Evolutionary conservation across 2,329 filamentous ascomycete species (phyloP).

Genomic region (Plenodomus biglobosus): DNA sequence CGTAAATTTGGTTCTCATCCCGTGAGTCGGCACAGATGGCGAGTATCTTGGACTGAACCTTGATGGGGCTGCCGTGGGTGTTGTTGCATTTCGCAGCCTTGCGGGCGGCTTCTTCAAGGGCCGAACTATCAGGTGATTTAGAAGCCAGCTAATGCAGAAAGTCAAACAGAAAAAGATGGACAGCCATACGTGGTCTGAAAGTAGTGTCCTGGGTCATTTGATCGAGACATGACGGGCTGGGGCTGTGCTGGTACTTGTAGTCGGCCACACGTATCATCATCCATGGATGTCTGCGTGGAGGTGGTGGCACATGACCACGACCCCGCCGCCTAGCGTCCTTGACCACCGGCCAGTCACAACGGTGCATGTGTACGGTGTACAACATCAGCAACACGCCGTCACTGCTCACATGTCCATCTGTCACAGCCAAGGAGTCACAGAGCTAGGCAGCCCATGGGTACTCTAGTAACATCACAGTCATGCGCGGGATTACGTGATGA

Average conservation of each 20-base stretch:
- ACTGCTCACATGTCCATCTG: neutral
- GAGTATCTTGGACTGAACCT: slow-evolving; percentile 82
- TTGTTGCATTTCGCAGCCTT: slow-evolving; percentile 77
- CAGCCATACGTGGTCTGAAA: slow-evolving; percentile 82
- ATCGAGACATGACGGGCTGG: slow-evolving; percentile 35
- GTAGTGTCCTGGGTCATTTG: slow-evolving; percentile 73
- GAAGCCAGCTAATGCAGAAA: too few relatives aligned
- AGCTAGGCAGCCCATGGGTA: neutral
- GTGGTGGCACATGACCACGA: neutral
- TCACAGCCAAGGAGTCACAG: too few relatives aligned
- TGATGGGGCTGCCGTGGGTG: slow-evolving; percentile 77
- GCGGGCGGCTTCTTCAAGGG: slow-evolving; percentile 56
- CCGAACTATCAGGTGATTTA: slow-evolving; percentile 46
- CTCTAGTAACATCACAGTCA: too few relatives aligned
- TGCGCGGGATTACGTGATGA: neutral
- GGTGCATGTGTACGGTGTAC: neutral
- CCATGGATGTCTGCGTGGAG: too few relatives aligned
- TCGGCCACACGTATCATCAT: neutral
- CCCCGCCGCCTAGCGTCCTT: neutral
- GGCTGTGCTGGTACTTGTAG: neutral
- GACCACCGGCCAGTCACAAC: neutral
- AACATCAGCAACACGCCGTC: neutral
- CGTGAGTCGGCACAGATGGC: slow-evolving; percentile 69
- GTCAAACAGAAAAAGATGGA: neutral
- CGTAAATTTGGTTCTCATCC: slow-evolving; percentile 64